Percentiles rank a stretch among this genome's conserved stretches.
Evolutionary conservation across 371 early-diverging fungal species (phyloP).

Genomic region (Mortierella sp.): DNA sequence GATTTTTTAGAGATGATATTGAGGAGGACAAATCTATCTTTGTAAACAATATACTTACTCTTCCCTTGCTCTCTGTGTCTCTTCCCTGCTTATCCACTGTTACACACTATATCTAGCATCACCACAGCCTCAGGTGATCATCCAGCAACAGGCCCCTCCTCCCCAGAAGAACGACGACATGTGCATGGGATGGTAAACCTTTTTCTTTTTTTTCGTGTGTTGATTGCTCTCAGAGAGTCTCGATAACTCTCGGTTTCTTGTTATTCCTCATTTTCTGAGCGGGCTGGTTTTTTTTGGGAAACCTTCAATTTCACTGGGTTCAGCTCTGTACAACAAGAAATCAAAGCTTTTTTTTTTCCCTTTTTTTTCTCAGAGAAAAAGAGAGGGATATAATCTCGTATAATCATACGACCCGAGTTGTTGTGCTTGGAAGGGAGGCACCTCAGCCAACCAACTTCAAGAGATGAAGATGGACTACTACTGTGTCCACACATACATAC

Average conservation of each 20-base stretch:
- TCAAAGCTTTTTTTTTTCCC: too few species aligned
- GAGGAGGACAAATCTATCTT: background rate
- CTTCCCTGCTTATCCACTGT: background rate
- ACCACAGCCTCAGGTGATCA: conserved; percentile 37
- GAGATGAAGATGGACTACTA: too few species aligned
- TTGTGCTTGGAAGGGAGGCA: too few species aligned
- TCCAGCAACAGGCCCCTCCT: conserved; percentile 24
- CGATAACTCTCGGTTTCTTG: background rate
- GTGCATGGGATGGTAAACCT: conserved; percentile 51
- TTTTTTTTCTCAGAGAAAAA: too few species aligned
- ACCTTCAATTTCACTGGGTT: background rate
- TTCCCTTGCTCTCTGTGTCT: background rate
- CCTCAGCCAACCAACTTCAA: too few species aligned
- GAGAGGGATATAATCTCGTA: too few species aligned
- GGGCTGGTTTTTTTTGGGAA: background rate
- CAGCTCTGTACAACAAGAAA: background rate
- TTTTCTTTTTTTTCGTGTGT: background rate
- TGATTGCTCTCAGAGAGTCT: background rate
- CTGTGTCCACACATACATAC: too few species aligned
- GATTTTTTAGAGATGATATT: background rate
- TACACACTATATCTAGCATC: conserved; percentile 4
- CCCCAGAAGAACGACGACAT: conserved; percentile 35
- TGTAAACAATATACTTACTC: background rate
- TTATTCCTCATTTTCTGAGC: background rate
- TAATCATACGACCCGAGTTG: too few species aligned